Evolutionary conservation across 345 rosid genomes (phyloP).

Genomic region (Atalantia buxifolia): DNA sequence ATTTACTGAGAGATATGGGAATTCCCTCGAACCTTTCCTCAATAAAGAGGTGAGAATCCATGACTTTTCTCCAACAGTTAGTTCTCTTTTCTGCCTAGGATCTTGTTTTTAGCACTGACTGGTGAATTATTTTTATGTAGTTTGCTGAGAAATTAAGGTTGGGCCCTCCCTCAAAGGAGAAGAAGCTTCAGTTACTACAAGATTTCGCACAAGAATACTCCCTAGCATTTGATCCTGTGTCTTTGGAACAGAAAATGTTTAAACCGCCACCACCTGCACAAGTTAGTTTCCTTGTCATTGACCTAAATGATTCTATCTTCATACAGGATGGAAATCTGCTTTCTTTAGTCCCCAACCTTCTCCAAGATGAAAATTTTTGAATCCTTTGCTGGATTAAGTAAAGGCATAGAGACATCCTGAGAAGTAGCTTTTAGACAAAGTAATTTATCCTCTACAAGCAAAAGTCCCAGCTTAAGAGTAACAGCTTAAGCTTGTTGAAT

Average conservation of each 20-base stretch:
- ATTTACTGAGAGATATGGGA: slow-evolving; percentile 63
- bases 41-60: slow-evolving; percentile 51
- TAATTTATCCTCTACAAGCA: neutral
- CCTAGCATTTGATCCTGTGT: slow-evolving; percentile 64
- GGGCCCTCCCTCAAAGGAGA: slow-evolving; percentile 50
- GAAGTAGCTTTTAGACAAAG: neutral
- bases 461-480: neutral
- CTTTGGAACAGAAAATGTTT: slow-evolving; percentile 56
- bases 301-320: neutral
- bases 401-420: neutral
- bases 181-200: slow-evolving; percentile 56
- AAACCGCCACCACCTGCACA: slow-evolving; percentile 24
- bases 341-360: neutral
- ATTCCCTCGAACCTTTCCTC: slow-evolving; percentile 39
- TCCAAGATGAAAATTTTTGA: neutral
- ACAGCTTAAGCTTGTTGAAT: neutral
- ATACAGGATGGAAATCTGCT: neutral
- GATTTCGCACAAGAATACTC: slow-evolving; percentile 57
- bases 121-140: slow-evolving; percentile 24
- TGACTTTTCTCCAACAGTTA: neutral
- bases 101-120: slow-evolving; percentile 1
- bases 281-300: slow-evolving; percentile 31
- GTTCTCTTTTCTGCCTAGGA: neutral
- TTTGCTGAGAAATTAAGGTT: slow-evolving; percentile 47
- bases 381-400: neutral